Base-by-base conservation (phyloP, 2,329 filamentous ascomycete genomes). In the Acarospora socialis region DNA sequence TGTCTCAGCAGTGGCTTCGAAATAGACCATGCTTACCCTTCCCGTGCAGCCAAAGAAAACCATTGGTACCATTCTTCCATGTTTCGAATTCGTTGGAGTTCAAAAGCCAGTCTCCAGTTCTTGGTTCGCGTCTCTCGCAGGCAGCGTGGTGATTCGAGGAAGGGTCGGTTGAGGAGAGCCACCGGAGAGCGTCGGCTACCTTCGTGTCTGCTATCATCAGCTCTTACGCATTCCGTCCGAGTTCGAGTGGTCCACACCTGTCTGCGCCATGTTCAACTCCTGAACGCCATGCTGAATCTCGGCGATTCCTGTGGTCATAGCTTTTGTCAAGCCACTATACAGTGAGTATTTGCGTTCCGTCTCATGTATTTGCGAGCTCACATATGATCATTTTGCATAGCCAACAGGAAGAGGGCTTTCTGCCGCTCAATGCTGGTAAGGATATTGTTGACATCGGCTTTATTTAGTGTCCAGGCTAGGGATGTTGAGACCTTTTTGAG, bases 401-500 rank as follows among this genome's bases (percentile, higher is more conserved):
- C 39, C 9, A 42, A 23, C 9, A 20, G 26, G 10, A 43, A 40
- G 8, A 40, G 22, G 1, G 30, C 22, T 37, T 42, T 43, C 9
- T 36, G 36, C 13, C 41, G 34, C 30, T 43, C 41, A 21, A 43
- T 40, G 10, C 17, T 32, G 4, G 9, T 14, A 12, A 41, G 19
- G 20, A 43, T 39, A 2, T 35, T 30, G 8, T 30, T 24, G 10
- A 43, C 28, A 8, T 44, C 37, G 17, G 28, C 22, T 23, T 39
- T 37, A 21, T 41, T 29, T 13, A 44, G 36, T 1, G 40, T 38
- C 42, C 42, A 44, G 7, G 14, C 13, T 4, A 44, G 5, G 2
- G 24, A 13, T 7, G 30, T 34, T 14, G 21, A 23, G 14, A 22
- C 6, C 15, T 35, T 36, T 7, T 20, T 33, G 5, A 35, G n/a